These are phyloP conservation scores for Solanum gandarillasii DNA, from an alignment of 257 asterid species.

Conservation along the genomic window DNA sequence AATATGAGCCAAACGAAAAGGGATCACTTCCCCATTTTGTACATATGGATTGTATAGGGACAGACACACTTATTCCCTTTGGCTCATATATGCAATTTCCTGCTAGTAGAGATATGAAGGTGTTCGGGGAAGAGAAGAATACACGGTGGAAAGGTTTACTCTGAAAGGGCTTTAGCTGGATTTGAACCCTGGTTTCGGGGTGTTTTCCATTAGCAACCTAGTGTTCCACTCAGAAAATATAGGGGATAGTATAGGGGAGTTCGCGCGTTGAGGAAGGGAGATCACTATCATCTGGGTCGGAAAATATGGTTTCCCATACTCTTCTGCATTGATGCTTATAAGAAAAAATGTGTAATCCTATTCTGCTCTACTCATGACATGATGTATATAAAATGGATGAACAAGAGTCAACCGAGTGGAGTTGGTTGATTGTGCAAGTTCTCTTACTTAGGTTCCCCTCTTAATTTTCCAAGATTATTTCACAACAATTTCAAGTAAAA, in stretches of 20 bases:
- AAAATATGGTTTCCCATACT: no score
- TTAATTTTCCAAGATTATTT: not conserved
- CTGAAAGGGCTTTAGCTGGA: not conserved
- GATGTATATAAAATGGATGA: no score
- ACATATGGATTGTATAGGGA: slow-evolving; percentile 69
- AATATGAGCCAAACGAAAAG: slow-evolving; percentile 66
- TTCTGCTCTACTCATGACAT: no score
- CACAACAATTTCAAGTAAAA: not conserved
- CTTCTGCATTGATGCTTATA: no score
- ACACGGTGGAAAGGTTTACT: not conserved
- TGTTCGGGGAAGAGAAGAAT: not conserved
- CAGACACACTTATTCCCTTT: slow-evolving; percentile 48
- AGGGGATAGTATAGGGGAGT: no score
- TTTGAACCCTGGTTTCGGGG: no score
- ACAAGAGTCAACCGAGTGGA: not conserved
- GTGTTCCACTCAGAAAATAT: no score
- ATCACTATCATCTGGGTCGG: no score
- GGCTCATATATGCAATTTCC: slow-evolving; percentile 35
- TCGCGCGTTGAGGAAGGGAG: no score
- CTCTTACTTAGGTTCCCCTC: not conserved
- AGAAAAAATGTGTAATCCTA: no score
- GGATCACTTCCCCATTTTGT: slow-evolving; percentile 78
- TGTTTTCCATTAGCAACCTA: no score
- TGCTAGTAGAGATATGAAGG: not conserved
- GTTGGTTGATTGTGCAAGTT: not conserved